Evolutionary conservation across 305 asterid species (phyloP), one percentile per base, ranked within the genome.

Genomic region (Fraxinus velutina): DNA sequence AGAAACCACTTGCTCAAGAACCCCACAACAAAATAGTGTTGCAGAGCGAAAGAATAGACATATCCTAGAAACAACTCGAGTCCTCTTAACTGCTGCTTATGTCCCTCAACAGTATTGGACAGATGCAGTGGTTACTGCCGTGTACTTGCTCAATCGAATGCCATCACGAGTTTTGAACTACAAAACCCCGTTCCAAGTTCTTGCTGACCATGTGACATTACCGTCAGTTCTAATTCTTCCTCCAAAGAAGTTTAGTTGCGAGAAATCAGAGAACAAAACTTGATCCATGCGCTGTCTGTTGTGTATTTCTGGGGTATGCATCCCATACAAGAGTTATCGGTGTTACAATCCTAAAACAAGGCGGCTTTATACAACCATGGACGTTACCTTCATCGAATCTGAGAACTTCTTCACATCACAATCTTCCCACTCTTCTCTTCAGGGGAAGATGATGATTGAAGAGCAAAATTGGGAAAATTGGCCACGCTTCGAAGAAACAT

Each of bases 141-240:
- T 81, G 0, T 29, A 81, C 30, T 27, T 81, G 70, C 4, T 81
- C 24, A 81, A 75, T 44, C 22, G 33, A 75, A 34, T 81, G 70
- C 52, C 80, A 12, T 75, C 84, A 0, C 6, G 47, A 4, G 76
- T 29, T 19, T 75, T 74, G 34, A 39, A 55, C 12, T 81, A 10
- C 32, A 29, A 81, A 21, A 75, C 66, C 27, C 84, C 76, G 50
- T 62, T 73, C 10, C 47, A 34, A 36, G 50, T 17, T n/a, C 50
- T 75, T 9, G 8, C 80, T 0, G 30, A 57, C 1, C 47, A 81
- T 81, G 76, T 75, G 27, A 3, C 29, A 6, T 24, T 81, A 6
- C 32, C 66, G 10, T 55, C 19, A 30, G 44, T 55, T 4, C 10
- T 80, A 13, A 34, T 74, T 74, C 19, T 80, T 75, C 13, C 47